These are phyloP conservation scores for Themeda triandra DNA, from an alignment of 176 grass and related monocot species.

Conservation along the genomic window DNA sequence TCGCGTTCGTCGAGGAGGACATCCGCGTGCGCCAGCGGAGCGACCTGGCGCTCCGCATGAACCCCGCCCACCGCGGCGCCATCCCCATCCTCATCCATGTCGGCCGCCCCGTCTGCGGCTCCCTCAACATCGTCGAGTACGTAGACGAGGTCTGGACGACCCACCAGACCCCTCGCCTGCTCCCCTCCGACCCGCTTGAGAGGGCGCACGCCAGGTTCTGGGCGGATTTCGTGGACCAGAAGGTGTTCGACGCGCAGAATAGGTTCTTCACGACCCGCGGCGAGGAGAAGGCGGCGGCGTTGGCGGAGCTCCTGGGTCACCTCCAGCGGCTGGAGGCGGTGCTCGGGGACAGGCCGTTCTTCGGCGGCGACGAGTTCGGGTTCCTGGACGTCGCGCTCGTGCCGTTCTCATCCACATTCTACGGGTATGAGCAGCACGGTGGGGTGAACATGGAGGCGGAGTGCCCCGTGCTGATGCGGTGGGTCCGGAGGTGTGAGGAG, in stretches of 20 bases:
- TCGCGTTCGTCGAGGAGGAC: conserved; percentile 18
- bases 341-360: not conserved
- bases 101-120: conserved; percentile 15
- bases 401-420: not conserved
- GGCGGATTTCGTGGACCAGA: conserved; percentile 31
- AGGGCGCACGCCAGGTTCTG: conserved; percentile 26
- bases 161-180: not conserved
- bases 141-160: conserved; percentile 12
- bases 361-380: not conserved
- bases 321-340: not conserved
- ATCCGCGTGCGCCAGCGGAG: not conserved
- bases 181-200: not conserved
- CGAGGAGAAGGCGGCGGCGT: not conserved
- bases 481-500: not conserved
- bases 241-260: not conserved
- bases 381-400: not conserved
- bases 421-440: not conserved
- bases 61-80: not conserved
- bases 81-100: conserved; percentile 36
- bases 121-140: conserved; percentile 49
- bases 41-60: conserved; percentile 25
- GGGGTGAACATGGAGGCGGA: not conserved
- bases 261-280: not conserved
- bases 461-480: not conserved
- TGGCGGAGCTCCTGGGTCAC: not conserved